These are phyloP conservation scores for Hemileia vastatrix DNA, from an alignment of 1,284 basidiomycete species.

Conservation along the genomic window DNA sequence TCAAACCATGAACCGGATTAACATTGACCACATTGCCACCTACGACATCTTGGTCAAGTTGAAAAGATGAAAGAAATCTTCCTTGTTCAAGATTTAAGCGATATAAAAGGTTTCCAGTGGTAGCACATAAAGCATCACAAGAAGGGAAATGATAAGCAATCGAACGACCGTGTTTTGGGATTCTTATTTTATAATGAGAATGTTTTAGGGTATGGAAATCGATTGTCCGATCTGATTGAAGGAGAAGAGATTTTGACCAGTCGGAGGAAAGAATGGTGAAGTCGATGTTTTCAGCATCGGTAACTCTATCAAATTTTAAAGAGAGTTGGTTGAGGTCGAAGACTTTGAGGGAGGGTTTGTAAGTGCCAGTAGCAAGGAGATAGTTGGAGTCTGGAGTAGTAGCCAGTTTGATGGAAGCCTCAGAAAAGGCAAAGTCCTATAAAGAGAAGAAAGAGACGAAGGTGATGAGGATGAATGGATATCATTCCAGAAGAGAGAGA, in stretches of 20 bases:
- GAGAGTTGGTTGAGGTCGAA: conserved; percentile 91
- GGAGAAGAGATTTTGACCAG: conserved; percentile 97
- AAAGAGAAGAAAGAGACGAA: conserved; percentile 22
- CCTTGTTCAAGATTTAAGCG: conserved; percentile 93
- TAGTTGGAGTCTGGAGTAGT: conserved; percentile 85
- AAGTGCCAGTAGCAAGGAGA: conserved; percentile 88
- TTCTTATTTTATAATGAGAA: conserved; percentile 80
- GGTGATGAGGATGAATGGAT: conserved; percentile 37
- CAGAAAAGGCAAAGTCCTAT: conserved; percentile 93
- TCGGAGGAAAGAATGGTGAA: conserved; percentile 96
- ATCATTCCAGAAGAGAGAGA: conserved; percentile 25
- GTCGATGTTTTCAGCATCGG: conserved; percentile 94
- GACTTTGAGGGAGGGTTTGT: conserved; percentile 94
- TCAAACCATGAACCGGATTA: conserved; percentile 83
- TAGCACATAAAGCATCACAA: conserved; percentile 66
- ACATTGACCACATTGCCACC: conserved; percentile 90
- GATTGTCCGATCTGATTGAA: conserved; percentile 90
- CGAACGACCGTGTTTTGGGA: conserved; percentile 85
- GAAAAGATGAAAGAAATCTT: conserved; percentile 72
- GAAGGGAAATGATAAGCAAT: conserved; percentile 81
- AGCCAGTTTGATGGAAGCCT: conserved; percentile 83
- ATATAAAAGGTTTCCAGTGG: conserved; percentile 74
- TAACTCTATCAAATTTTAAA: conserved; percentile 90
- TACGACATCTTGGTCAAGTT: conserved; percentile 44
- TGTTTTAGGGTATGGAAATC: conserved; percentile 91